Evolutionary conservation across 2,329 filamentous ascomycete species (phyloP), one percentile per base, ranked within the genome.

Genomic region (Hymenoscyphus infarciens): DNA sequence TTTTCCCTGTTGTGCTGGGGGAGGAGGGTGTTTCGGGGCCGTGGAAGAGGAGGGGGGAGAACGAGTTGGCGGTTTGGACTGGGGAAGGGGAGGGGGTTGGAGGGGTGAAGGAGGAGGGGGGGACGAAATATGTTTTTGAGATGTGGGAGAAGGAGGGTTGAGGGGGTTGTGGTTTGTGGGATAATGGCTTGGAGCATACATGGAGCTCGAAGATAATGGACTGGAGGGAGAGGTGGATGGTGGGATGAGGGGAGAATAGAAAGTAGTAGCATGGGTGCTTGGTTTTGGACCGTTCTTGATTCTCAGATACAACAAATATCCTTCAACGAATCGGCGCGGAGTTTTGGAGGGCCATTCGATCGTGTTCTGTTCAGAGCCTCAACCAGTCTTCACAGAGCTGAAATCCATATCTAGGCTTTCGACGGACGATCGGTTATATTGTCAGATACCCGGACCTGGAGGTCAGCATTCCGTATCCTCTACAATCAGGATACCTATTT

Each of bases 61-160:
- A 77, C 45, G 82, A 84, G 68, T 72, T 92, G 69, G 79, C 83
- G 71, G 75, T 70, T 7, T 93, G 87, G 81, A 83, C 85, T 1
- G 90, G 89, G 0, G 88, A 92, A 75, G 78, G 80, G 29, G 80
- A 29, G 16, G 16, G 39, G 11, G 77, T 80, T 0, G 82, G 79
- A 52, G 84, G 80, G 0, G 73, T 80, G 38, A 80, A 87, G 69
- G 82, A 82, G 68, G 90, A 94, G 76, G 83, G 81, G 16, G 86
- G 82, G 6, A 85, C 84, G 5, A 75, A 76, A 72, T 92, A 91
- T 75, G 83, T 88, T 74, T 91, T 90, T 77, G 83, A 90, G 75
- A 84, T 92, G 83, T 92, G 87, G 86, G 86, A 88, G 78, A 84
- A 79, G 27, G 35, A 38, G 11, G 25, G 25, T 27, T 42, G 56